Conservation (phyloP, 139 green algal genomes). For the Parachlorella kessleri region DNA sequence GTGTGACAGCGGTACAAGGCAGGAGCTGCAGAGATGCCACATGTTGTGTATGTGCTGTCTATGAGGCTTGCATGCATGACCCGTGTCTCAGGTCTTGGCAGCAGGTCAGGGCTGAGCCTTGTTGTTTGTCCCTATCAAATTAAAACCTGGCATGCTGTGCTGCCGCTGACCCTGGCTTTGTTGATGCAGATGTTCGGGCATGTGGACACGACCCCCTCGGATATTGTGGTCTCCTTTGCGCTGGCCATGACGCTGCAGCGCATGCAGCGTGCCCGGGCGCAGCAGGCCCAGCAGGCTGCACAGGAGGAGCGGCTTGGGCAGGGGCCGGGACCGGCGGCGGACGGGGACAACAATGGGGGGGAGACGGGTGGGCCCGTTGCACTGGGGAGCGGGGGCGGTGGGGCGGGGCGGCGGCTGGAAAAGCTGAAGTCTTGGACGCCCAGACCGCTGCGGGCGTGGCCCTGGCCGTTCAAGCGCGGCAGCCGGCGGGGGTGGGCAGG, state of each 20-base stretch:
- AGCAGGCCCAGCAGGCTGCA: not conserved
- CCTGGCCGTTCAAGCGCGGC: not conserved
- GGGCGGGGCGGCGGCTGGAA: too few relatives aligned
- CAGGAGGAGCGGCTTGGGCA: not conserved
- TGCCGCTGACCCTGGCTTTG: too few relatives aligned
- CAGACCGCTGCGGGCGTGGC: not conserved
- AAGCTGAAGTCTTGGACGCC: too few relatives aligned
- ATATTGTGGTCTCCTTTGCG: constrained; percentile 54
- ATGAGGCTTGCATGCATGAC: too few relatives aligned
- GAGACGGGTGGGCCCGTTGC: not conserved
- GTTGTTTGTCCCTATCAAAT: too few relatives aligned
- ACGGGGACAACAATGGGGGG: not conserved
- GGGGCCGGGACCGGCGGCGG: too few relatives aligned
- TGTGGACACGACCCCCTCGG: constrained; percentile 52
- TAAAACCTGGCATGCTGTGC: too few relatives aligned
- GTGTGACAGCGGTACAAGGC: too few relatives aligned
- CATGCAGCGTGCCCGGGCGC: constrained; percentile 14
- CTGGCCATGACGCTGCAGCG: constrained; percentile 41
- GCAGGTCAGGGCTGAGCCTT: too few relatives aligned
- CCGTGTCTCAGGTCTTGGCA: too few relatives aligned
- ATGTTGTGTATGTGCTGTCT: too few relatives aligned
- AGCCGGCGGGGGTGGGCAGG: not conserved
- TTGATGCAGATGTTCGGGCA: constrained; percentile 57
- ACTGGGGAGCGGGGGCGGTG: not conserved
- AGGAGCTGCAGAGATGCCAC: too few relatives aligned